A percentile compares a stretch with the other conserved stretches of the same genome.
Evolutionary conservation across 2,329 filamentous ascomycete species (phyloP).

Genomic region (Trematosphaeria pertusa): DNA sequence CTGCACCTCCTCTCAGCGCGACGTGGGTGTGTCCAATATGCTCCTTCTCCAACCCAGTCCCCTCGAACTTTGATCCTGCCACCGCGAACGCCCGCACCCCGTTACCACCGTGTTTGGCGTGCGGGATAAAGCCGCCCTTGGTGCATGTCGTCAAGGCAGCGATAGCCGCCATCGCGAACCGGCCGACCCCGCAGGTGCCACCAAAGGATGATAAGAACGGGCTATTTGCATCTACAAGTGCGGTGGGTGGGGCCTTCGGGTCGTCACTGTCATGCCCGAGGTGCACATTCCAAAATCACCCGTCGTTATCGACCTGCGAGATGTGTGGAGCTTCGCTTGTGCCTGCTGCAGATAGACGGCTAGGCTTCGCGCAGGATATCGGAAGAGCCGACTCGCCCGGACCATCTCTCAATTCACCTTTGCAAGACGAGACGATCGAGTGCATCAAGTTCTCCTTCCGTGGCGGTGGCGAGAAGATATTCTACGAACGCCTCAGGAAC

Average conservation of each 20-base stretch:
- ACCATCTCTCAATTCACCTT: slow-evolving; percentile 62
- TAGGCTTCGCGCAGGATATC: slow-evolving; percentile 46
- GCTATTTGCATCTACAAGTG: slow-evolving; percentile 10
- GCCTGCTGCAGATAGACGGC: slow-evolving; percentile 56
- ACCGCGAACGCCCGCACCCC: slow-evolving; percentile 80
- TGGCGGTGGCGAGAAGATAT: slow-evolving; percentile 85
- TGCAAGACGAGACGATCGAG: slow-evolving; percentile 69
- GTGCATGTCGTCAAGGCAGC: slow-evolving; percentile 85
- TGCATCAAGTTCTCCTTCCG: slow-evolving; percentile 93
- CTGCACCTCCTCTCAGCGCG: slow-evolving; percentile 65
- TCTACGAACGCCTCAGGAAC: slow-evolving; percentile 86
- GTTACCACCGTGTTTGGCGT: slow-evolving; percentile 86
- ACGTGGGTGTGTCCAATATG: slow-evolving; percentile 98
- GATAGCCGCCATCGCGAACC: slow-evolving; percentile 74
- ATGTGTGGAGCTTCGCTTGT: slow-evolving; percentile 84
- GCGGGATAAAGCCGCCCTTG: slow-evolving; percentile 89
- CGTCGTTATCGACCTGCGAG: slow-evolving; percentile 84
- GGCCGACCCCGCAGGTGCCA: slow-evolving; percentile 46
- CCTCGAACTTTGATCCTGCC: slow-evolving; percentile 89
- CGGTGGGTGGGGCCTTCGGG: slow-evolving; percentile 1
- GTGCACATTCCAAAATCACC: slow-evolving; percentile 94
- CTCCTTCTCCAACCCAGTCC: slow-evolving; percentile 90
- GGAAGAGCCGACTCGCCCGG: slow-evolving; percentile 78
- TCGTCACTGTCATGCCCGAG: slow-evolving; percentile 68
- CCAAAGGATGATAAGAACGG: slow-evolving; percentile 50